Conservation (phyloP, 306 rosid genomes). For the Lathyrus oleraceus region DNA sequence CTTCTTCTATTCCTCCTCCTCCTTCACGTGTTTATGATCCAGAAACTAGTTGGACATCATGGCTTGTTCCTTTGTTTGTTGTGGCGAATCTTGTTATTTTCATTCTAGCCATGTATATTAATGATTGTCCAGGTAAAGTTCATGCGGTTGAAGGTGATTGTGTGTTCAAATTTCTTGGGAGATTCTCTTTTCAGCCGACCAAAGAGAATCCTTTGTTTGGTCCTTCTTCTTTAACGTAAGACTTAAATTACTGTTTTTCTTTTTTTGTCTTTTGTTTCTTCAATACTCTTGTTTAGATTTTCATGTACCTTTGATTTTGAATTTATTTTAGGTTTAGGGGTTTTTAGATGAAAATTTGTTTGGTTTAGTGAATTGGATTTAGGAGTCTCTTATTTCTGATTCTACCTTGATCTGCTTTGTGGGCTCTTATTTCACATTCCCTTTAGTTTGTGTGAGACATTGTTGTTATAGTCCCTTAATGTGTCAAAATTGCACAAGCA, state of each 20-base stretch:
- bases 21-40: conserved; percentile 44
- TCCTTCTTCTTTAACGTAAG: conserved; percentile 78
- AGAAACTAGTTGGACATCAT: conserved; percentile 70
- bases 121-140: conserved; percentile 66
- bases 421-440: no score
- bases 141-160: conserved; percentile 47
- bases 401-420: background rate
- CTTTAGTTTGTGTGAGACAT: no score
- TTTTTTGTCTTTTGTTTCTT: background rate
- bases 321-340: background rate
- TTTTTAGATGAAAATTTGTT: background rate
- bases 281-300: background rate
- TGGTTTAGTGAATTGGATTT: conserved; percentile 16
- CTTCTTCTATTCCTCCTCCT: conserved; percentile 26
- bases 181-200: conserved; percentile 76
- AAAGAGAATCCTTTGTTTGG: conserved; percentile 80
- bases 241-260: background rate
- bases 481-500: background rate
- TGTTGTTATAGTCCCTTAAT: background rate
- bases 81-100: conserved; percentile 63
- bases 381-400: conserved; percentile 15
- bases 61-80: conserved; percentile 80
- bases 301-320: conserved; percentile 1
- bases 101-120: conserved; percentile 63
- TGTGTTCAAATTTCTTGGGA: conserved; percentile 57